Conservation (phyloP, 148 eudicot species). For the Salicornia ramosissima region DNA sequence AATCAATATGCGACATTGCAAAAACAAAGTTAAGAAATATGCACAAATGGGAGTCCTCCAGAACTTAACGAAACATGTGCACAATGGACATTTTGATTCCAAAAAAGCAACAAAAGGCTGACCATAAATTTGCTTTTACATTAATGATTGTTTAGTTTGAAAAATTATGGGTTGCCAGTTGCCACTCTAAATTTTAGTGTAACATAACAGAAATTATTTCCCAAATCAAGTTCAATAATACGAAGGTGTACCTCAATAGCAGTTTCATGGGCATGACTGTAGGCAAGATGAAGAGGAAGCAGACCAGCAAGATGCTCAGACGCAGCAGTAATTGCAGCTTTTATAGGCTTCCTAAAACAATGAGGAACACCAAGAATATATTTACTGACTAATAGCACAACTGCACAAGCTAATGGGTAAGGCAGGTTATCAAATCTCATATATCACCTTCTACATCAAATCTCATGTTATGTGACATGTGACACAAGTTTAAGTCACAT, state of each 20-base stretch:
- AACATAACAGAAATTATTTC: neutral
- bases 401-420: neutral
- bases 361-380: neutral
- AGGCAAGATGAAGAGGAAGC: slow-evolving; percentile 88
- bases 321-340: slow-evolving; percentile 89
- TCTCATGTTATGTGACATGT: neutral
- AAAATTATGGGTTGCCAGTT: neutral
- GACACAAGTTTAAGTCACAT: neutral
- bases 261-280: slow-evolving; percentile 92
- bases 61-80: neutral
- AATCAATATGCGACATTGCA: neutral
- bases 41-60: neutral
- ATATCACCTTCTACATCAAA: neutral
- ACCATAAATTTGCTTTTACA: too few species aligned
- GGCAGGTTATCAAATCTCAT: neutral
- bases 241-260: slow-evolving; percentile 68
- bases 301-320: slow-evolving; percentile 92
- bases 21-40: neutral
- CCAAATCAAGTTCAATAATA: too few species aligned
- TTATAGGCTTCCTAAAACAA: slow-evolving; percentile 69
- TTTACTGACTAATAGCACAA: neutral
- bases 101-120: too few species aligned
- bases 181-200: neutral
- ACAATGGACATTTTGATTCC: too few species aligned
- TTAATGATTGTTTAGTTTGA: too few species aligned